Base-by-base conservation (phyloP, 2,329 filamentous ascomycete species). In the Colletotrichum tabaci region DNA sequence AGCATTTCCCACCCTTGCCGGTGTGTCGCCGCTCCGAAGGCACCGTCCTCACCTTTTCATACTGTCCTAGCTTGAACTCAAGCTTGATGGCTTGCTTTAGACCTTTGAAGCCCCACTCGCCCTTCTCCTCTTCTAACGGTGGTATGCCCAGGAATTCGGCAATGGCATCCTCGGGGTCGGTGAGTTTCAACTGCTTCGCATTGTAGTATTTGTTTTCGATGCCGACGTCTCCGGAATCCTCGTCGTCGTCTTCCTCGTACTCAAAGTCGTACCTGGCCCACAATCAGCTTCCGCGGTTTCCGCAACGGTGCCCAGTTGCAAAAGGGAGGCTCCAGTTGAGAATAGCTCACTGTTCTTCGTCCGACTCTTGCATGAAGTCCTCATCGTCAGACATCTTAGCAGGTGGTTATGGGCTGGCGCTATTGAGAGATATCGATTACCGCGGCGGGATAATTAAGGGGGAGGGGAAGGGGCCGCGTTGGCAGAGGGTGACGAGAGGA, bases 201-300 rank as follows among this genome's bases (percentile, higher is more conserved):
- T 98, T 98, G 88, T 98, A 99, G 87, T 99, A 99, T 85, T 98
- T 98, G 87, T 99, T 99, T 82, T 99, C 96, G 81, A 98, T 97
- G 76, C 96, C 95, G 77, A 98, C 93, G 80, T 98, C 94, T 69
- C 92, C 95, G 42, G 89, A 91, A 69, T 98, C 92, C 53, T 97
- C 94, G 60, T 96, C 95, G 67, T 98, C 94, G 75, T 95, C 94
- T 71, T 92, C 96, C 80, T 98, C 96, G 83, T 98, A 98, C 79
- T 98, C 96, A 81, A 98, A 98, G 84, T 98, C 96, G 80, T 98
- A 98, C 90, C 84, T 85, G 65, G 13, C 18, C 63, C 23, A 13
- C 15, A 15, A 70, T 79, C 65, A 79, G 55, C 23, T 35, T 30
- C 21, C 10, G 23, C 2, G n/a, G 13, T 56, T 23, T 26, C 61